These are phyloP conservation scores for Canavalia ensiformis DNA, from an alignment of 306 rosid genomes.

Conservation along the genomic window DNA sequence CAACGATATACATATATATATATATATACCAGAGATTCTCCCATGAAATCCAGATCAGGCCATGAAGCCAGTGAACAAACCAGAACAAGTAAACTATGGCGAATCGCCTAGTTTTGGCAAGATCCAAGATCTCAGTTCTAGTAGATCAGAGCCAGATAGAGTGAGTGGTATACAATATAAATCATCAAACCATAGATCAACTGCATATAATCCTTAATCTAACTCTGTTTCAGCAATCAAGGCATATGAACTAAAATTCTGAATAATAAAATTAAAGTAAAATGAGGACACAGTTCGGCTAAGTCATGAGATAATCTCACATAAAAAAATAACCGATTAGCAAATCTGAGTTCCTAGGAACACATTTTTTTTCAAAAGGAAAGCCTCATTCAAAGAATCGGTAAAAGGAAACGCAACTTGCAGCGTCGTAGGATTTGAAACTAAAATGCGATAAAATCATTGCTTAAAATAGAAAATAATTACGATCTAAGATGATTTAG, in stretches of 20 bases:
- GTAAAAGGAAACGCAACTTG: background rate
- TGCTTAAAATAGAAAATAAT: background rate
- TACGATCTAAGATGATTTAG: background rate
- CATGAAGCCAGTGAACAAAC: background rate
- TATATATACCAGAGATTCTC: constrained; percentile 48
- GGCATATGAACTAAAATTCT: background rate
- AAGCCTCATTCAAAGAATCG: constrained; percentile 5
- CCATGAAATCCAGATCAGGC: constrained; percentile 47
- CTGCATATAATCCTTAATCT: constrained; percentile 28
- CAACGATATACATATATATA: background rate
- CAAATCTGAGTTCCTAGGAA: background rate
- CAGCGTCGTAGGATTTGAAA: background rate
- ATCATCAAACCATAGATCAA: constrained; percentile 51
- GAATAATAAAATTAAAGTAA: constrained; percentile 18
- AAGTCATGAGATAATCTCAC: background rate
- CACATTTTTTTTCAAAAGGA: background rate
- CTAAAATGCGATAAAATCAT: background rate
- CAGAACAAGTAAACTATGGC: background rate
- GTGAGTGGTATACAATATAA: background rate
- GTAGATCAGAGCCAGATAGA: constrained; percentile 14
- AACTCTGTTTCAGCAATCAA: constrained; percentile 22
- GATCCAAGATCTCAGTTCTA: constrained; percentile 50
- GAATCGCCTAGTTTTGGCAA: background rate
- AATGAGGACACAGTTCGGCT: background rate
- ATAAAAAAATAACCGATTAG: background rate